Percentiles rank a stretch among this genome's conserved stretches.
phyloP scores from a whole-genome alignment of 352 stramenopile genomes.

The Blastocystis sp. region DNA sequence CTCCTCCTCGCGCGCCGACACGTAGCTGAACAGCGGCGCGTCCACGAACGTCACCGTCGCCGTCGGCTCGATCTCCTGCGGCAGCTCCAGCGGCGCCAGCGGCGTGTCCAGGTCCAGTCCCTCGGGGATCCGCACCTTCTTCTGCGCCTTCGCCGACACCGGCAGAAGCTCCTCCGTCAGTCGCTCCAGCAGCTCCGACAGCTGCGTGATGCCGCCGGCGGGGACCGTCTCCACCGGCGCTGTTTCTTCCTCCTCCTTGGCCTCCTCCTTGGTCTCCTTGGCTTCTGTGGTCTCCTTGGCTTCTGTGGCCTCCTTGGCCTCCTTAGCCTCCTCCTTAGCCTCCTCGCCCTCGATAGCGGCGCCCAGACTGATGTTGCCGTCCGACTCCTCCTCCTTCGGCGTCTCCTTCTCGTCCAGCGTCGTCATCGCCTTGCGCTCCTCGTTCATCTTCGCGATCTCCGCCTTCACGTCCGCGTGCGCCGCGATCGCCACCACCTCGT shows the following conservation, averaged over 20 bases:
- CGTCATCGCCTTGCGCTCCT: conserved; percentile 47
- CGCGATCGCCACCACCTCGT: conserved; percentile 61
- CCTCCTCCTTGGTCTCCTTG: background rate
- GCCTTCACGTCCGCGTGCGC: conserved; percentile 60
- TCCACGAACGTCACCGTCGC: conserved; percentile 60
- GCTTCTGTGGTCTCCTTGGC: background rate
- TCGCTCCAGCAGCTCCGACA: conserved; percentile 62
- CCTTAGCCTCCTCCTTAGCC: background rate
- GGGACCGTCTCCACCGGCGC: background rate
- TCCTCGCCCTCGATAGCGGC: background rate
- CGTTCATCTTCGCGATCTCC: conserved; percentile 56
- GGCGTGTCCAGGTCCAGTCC: conserved; percentile 64
- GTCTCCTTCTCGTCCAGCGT: conserved; percentile 60
- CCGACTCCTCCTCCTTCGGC: conserved; percentile 50
- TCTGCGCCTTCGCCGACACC: conserved; percentile 78
- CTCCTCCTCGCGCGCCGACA: background rate
- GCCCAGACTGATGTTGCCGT: background rate
- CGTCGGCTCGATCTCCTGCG: conserved; percentile 69
- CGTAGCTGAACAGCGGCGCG: background rate
- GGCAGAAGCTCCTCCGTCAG: conserved; percentile 73
- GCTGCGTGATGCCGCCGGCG: background rate
- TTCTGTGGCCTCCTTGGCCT: background rate
- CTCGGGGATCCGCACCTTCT: conserved; percentile 75
- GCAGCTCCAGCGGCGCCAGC: conserved; percentile 64
- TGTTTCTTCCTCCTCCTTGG: background rate